phyloP scores from a whole-genome alignment of 1,284 basidiomycete species.

The Baeospora myosura region DNA sequence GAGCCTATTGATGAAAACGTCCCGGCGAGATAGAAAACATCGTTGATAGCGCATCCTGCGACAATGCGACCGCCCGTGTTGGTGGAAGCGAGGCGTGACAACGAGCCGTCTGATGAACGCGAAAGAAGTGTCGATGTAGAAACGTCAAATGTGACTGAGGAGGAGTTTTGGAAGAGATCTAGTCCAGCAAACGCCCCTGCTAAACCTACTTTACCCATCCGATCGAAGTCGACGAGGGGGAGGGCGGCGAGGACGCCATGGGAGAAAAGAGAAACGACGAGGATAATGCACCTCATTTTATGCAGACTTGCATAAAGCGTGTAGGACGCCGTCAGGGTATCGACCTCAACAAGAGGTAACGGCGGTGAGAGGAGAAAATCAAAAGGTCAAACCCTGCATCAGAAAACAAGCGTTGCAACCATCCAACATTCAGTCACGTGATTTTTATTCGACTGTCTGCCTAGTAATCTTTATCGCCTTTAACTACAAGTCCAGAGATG shows the following conservation, averaged over 20 bases:
- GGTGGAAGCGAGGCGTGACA: conserved; percentile 61
- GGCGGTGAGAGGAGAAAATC: background rate
- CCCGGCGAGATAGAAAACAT: conserved; percentile 69
- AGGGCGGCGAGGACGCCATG: conserved; percentile 47
- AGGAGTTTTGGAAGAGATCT: conserved; percentile 61
- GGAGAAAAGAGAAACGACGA: conserved; percentile 8
- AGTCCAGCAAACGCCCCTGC: conserved; percentile 83
- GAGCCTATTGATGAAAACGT: conserved; percentile 63
- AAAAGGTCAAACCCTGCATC: background rate
- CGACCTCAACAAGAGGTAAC: too few species aligned
- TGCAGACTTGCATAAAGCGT: too few species aligned
- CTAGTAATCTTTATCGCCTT: conserved; percentile 26
- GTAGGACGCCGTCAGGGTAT: too few species aligned
- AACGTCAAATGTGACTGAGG: conserved; percentile 55
- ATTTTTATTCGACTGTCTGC: background rate
- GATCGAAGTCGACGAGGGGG: conserved; percentile 82
- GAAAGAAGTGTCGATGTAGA: conserved; percentile 64
- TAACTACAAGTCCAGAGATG: conserved; percentile 37
- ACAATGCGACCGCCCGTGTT: conserved; percentile 62
- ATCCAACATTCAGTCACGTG: background rate
- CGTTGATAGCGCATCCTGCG: conserved; percentile 57
- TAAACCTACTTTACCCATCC: conserved; percentile 85
- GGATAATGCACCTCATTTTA: background rate
- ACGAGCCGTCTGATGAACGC: conserved; percentile 54
- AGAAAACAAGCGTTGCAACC: background rate